Evolutionary conservation across 2,329 filamentous ascomycete genomes (phyloP).

Genomic region (Curvularia sp.): DNA sequence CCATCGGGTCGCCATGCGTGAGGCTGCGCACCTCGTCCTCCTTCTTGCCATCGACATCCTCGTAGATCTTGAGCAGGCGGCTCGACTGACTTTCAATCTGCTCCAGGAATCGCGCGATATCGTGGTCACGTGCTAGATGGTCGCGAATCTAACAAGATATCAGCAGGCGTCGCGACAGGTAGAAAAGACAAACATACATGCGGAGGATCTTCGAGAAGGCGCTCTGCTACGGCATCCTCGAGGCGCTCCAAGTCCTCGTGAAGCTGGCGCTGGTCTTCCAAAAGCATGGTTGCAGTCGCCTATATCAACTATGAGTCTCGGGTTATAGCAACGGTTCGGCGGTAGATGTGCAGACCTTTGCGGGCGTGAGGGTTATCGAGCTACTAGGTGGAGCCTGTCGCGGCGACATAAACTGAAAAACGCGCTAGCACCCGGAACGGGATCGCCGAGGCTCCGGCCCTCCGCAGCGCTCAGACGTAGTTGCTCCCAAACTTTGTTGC

Average conservation of each 20-base stretch:
- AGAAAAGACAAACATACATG: slow-evolving; percentile 64
- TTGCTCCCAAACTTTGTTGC: slow-evolving; percentile 37
- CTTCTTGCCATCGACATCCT: slow-evolving; percentile 74
- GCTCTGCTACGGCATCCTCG: slow-evolving; percentile 91
- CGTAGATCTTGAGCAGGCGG: slow-evolving; percentile 82
- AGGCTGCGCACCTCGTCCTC: slow-evolving; percentile 84
- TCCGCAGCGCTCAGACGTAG: slow-evolving; percentile 25
- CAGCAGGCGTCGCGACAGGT: slow-evolving; percentile 12
- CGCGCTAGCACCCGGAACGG: slow-evolving; percentile 25
- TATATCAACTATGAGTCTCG: slow-evolving; percentile 28
- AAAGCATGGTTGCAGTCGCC: slow-evolving; percentile 65
- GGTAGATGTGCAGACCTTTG: slow-evolving; percentile 33
- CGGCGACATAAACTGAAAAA: slow-evolving; percentile 25
- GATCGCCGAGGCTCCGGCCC: slow-evolving; percentile 24
- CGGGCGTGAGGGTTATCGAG: slow-evolving; percentile 24
- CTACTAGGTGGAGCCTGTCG: slow-evolving; percentile 21
- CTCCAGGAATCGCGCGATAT: slow-evolving; percentile 83
- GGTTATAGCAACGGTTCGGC: slow-evolving; percentile 18
- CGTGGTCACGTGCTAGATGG: slow-evolving; percentile 87
- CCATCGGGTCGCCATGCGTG: slow-evolving; percentile 83
- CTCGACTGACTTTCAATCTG: slow-evolving; percentile 87
- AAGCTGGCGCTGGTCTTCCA: slow-evolving; percentile 92
- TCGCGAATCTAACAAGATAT: slow-evolving; percentile 75
- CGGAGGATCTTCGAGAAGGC: slow-evolving; percentile 85
- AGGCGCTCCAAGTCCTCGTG: slow-evolving; percentile 97